These are phyloP conservation scores for Fusarium transvaalense DNA, from an alignment of 2,329 filamentous ascomycete genomes.

Conservation along the genomic window DNA sequence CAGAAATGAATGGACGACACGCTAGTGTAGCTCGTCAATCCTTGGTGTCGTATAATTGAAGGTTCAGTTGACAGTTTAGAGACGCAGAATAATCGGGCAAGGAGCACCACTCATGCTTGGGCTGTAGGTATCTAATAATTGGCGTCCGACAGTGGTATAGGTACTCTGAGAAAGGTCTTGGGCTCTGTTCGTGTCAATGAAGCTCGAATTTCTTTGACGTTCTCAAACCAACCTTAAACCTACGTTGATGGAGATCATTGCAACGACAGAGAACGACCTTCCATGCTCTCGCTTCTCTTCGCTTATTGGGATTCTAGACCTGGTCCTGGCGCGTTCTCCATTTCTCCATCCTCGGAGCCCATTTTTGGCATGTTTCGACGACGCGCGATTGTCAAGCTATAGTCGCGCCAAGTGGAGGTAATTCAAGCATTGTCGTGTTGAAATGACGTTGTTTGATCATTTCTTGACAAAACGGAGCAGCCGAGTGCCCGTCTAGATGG, in stretches of 20 bases:
- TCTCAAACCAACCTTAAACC: background rate
- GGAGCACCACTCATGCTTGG: background rate
- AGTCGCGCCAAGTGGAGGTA: slow-evolving; percentile 44
- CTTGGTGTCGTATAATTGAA: slow-evolving; percentile 1
- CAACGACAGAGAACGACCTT: background rate
- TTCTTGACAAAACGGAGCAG: slow-evolving; percentile 23
- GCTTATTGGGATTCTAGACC: slow-evolving; percentile 26
- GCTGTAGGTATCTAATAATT: background rate
- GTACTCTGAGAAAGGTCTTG: too few species aligned
- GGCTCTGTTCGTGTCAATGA: background rate
- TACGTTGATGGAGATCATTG: background rate
- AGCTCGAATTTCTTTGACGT: background rate
- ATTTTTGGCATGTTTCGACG: slow-evolving; percentile 30
- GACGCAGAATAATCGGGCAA: background rate
- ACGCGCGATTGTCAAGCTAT: slow-evolving; percentile 32
- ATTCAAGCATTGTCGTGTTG: slow-evolving; percentile 19
- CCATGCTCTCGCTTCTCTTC: background rate
- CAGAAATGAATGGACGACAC: background rate
- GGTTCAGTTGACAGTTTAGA: background rate
- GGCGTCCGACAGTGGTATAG: background rate
- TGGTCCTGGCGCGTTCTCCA: slow-evolving; percentile 13
- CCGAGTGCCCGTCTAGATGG: slow-evolving; percentile 25
- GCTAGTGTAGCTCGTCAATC: background rate
- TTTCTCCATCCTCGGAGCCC: slow-evolving; percentile 14
- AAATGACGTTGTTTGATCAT: slow-evolving; percentile 43